phyloP scores from a whole-genome alignment of 352 stramenopile species.

The Globisporangium megalacanthum region DNA sequence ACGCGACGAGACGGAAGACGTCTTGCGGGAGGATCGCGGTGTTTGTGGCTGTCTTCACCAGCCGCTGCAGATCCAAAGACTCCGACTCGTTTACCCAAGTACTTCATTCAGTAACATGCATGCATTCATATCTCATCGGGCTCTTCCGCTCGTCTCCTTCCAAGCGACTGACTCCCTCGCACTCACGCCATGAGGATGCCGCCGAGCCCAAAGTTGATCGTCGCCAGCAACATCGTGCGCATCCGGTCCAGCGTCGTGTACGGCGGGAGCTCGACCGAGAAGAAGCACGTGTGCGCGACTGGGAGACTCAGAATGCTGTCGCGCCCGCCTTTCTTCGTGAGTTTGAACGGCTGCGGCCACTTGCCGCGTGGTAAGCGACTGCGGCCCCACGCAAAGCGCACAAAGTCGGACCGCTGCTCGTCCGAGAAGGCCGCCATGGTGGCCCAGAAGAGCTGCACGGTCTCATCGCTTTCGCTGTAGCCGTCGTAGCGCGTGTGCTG shows the following conservation, averaged over 20 bases:
- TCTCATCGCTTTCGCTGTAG: slow-evolving; percentile 75
- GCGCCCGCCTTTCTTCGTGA: slow-evolving; percentile 87
- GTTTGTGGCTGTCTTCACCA: not conserved
- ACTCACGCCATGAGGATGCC: slow-evolving; percentile 84
- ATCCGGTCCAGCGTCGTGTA: slow-evolving; percentile 91
- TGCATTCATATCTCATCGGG: too few relatives aligned
- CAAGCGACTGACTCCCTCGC: too few relatives aligned
- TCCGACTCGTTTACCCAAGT: too few relatives aligned
- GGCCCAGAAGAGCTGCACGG: slow-evolving; percentile 88
- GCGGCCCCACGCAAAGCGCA: slow-evolving; percentile 93
- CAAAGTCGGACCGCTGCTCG: slow-evolving; percentile 86
- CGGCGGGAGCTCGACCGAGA: slow-evolving; percentile 91
- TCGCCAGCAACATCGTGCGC: slow-evolving; percentile 88
- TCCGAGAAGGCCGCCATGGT: slow-evolving; percentile 84
- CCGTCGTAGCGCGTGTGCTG: slow-evolving; percentile 88
- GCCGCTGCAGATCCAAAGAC: too few relatives aligned
- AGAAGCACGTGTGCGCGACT: slow-evolving; percentile 95
- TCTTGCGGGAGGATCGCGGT: slow-evolving; percentile 52
- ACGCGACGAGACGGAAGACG: slow-evolving; percentile 61
- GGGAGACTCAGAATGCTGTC: slow-evolving; percentile 81
- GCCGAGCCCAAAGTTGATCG: slow-evolving; percentile 92
- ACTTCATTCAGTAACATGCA: too few relatives aligned
- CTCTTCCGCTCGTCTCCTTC: too few relatives aligned
- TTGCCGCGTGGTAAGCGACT: slow-evolving; percentile 87
- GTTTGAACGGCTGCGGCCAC: slow-evolving; percentile 88